Evolutionary conservation across 441 rosid species (phyloP), one percentile per base, ranked within the genome.

Genomic region (Hura crepitans): DNA sequence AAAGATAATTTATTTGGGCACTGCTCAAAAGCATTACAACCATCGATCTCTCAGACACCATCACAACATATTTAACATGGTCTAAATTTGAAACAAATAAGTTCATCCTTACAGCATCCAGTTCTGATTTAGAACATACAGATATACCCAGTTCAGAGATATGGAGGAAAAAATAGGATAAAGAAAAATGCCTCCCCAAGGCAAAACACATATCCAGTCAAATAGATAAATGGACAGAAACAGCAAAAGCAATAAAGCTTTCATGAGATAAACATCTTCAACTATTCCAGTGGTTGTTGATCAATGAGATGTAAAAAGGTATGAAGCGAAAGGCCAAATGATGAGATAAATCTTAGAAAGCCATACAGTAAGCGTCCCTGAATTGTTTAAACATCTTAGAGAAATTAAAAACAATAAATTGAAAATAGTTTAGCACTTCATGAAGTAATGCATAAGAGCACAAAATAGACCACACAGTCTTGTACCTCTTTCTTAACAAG

Each of bases 401-500:
- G 30, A 51, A 60, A 49, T 22, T 5, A 18, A 62, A 28, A 39
- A 2, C 6, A 27, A 8, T 22, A 62, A 14, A 43, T 56, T 35
- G 60, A 25, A 49, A 39, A 27, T 39, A 20, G 9, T 15, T 55
- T 30, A 30, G 75, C 42, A 47, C 59, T 31, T 15, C 18, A 22
- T 49, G 31, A 56, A 8, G 27, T 66, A 69, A 68, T 51, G 35
- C 17, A 63, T 23, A 11, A 59, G 35, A 39, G 14, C 31, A 33
- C 45, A 31, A 54, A 64, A 27, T 47, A 53, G 8, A 23, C 7
- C 69, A 62, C 30, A 49, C 60, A 49, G n/a, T 17, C 11, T 5
- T 46, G 11, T 87, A 90, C 96, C 98, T 92, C 98, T 77, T 90
- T 85, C 33, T 85, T 87, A 43, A 90, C 98, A 65, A 90, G 86